Evolutionary conservation across 257 asterid species (phyloP), one percentile per base, ranked within the genome.

Genomic region (Dorcoceras hygrometricum): DNA sequence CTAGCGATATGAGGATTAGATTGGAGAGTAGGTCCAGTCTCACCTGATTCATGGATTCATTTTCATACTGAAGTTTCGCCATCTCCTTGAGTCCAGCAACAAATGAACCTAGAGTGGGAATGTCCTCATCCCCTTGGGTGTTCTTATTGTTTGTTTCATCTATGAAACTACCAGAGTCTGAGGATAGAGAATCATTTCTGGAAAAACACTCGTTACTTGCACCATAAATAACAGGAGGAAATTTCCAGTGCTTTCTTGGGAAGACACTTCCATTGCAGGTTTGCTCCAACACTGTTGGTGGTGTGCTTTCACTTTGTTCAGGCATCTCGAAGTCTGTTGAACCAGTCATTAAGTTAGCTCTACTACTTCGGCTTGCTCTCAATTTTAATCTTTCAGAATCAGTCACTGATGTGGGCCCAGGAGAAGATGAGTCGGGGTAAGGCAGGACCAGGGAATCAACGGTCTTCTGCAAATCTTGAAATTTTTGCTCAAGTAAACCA

Each of bases 51-150:
- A 63, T 71, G 62, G 71, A 57, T 69, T 80, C 82, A 72, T 69
- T 67, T 59, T 77, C 88, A 77, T 66, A 83, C 69, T 91, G 95
- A 68, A 73, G 86, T 81, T 85, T 84, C 9, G 96, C 96, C 96
- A 90, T 88, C 76, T 90, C 97, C 83, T 76, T 85, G 62, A 94
- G 86, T 57, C 96, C 99, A n/a, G 97, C 96, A 39, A 94, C 95
- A 73, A 90, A 94, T 57, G 96, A 83, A 67, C 91, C 93, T 56
- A 94, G 90, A 74, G 96, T 90, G 18, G 96, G 96, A 72, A 94
- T 87, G 70, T 85, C 93, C 76, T 84, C 97, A 66, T 90, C 96
- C 75, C 86, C 91, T n/a, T 78, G 69, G 24, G 55, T 59, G 59
- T 70, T 79, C 67, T 81, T 83, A 69, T 67, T 58, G 72, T 71